Evolutionary conservation across 2,329 filamentous ascomycete species (phyloP).

Genomic region (Aureobasidium sp.): DNA sequence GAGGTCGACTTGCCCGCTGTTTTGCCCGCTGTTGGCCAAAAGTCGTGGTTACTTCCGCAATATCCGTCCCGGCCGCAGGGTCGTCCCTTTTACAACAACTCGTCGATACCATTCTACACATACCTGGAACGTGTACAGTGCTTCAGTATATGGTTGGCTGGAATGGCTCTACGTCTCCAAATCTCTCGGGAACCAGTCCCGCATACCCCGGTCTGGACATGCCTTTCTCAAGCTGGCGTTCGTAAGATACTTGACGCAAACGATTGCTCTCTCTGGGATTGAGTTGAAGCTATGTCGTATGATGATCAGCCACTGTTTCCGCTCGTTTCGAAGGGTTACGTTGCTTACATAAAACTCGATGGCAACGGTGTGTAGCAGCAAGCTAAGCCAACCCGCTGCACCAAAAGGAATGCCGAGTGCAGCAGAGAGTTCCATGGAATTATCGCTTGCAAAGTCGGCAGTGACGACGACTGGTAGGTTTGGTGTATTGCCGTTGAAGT

Average conservation of each 20-base stretch:
- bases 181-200: conserved; percentile 37
- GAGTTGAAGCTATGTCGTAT: conserved; percentile 36
- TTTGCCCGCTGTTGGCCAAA: not conserved
- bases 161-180: conserved; percentile 21
- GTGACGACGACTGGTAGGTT: not conserved
- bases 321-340: no score
- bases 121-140: no score
- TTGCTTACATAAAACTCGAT: conserved; percentile 25
- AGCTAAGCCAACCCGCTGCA: conserved; percentile 45
- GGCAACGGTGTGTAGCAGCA: conserved; percentile 42
- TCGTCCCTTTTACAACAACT: no score
- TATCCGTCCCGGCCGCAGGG: not conserved
- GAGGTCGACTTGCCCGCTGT: not conserved
- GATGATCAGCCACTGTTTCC: not conserved
- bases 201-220: conserved; percentile 42
- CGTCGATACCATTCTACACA: no score
- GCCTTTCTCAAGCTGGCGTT: conserved; percentile 48
- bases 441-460: conserved; percentile 12
- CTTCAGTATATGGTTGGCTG: no score
- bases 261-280: conserved; percentile 48
- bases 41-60: conserved; percentile 5
- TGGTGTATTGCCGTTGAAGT: not conserved
- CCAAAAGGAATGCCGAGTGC: conserved; percentile 44
- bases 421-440: conserved; percentile 31
- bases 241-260: conserved; percentile 48